Base-by-base conservation (phyloP, 164 flowering plant genomes). In the Kalanchoe fedtschenkoi region DNA sequence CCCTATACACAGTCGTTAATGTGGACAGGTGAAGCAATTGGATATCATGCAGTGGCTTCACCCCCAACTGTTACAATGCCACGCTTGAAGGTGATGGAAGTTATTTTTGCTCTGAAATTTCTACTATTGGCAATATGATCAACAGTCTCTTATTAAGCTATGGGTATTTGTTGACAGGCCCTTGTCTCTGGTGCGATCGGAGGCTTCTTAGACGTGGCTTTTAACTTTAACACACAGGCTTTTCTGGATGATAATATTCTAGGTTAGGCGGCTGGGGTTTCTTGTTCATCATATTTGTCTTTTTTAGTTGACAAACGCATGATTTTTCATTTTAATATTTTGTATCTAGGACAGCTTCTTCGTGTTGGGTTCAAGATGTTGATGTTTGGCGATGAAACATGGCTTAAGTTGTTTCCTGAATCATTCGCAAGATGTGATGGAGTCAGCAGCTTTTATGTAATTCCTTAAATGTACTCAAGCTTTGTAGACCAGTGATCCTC, bases 31-130 rank as follows among this genome's bases (percentile, higher is more conserved):
- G 71, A 58, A 75, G 96, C 99, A 38, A 55, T 80, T 65, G 99
- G 91, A 1, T 90, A 80, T 68, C 97, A 90, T 77, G 89, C 97
- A 28, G 88, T 80, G 77, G 99, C 97, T 30, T 95, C 95, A 10
- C 96, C 97, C 54, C 99, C 99, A 17, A 90, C 99, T 57, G 99
- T 93, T 59, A 93, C 99, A 24, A 90, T 93, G 97, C 99, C 99
- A 70, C 95, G 96, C 32, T 74, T 90, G 71, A 93, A 93, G 96
- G 98, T 47, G 3, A 24, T 47, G 10, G 30, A 24, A 47, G 9
- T 89, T 95, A 7, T 54, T 33, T 22, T 17, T 34, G 63, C 13
- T 42, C 8, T 16, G 34, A 16, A 53, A 61, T 14, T 60, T 15
- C 26, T 46, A 5, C 30, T n/a, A 29, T 19, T 19, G 34, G 35